phyloP scores from a whole-genome alignment of 345 rosid species.

The Luvunga scandens region DNA sequence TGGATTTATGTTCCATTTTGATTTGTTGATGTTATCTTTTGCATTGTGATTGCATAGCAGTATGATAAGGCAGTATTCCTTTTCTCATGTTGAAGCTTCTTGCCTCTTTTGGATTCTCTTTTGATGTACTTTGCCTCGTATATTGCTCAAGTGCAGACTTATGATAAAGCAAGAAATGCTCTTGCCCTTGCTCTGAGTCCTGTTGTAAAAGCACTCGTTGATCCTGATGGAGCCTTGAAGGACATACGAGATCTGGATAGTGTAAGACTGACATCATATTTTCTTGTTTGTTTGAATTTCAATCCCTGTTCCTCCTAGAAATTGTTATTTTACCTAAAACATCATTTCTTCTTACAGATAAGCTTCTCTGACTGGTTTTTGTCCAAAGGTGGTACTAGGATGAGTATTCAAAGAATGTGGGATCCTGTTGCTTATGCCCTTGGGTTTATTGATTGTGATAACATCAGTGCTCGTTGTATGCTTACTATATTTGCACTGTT shows the following conservation, averaged over 20 bases:
- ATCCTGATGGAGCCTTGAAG: slow-evolving; percentile 90
- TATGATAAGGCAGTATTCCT: background rate
- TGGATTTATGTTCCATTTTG: background rate
- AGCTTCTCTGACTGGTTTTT: slow-evolving; percentile 99
- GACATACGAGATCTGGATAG: slow-evolving; percentile 88
- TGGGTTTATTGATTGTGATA: slow-evolving; percentile 97
- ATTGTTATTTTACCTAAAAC: background rate
- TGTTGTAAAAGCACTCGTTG: slow-evolving; percentile 81
- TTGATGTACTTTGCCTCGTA: background rate
- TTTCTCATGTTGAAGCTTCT: background rate
- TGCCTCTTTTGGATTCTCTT: background rate
- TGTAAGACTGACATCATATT: slow-evolving; percentile 39
- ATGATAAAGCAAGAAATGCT: slow-evolving; percentile 93
- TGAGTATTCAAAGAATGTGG: slow-evolving; percentile 95
- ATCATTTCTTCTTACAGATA: slow-evolving; percentile 48
- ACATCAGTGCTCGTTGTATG: slow-evolving; percentile 98
- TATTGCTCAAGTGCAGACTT: slow-evolving; percentile 48
- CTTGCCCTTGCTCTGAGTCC: slow-evolving; percentile 95
- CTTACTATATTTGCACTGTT: slow-evolving; percentile 95
- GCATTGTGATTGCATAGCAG: too few relatives aligned
- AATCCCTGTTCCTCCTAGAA: background rate
- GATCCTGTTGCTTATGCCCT: slow-evolving; percentile 99
- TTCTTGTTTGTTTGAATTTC: slow-evolving; percentile 7
- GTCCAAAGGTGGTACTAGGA: slow-evolving; percentile 90
- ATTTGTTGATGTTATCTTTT: background rate